phyloP scores from a whole-genome alignment of 2,329 filamentous ascomycete species.

The Dothideomycetes sp. region DNA sequence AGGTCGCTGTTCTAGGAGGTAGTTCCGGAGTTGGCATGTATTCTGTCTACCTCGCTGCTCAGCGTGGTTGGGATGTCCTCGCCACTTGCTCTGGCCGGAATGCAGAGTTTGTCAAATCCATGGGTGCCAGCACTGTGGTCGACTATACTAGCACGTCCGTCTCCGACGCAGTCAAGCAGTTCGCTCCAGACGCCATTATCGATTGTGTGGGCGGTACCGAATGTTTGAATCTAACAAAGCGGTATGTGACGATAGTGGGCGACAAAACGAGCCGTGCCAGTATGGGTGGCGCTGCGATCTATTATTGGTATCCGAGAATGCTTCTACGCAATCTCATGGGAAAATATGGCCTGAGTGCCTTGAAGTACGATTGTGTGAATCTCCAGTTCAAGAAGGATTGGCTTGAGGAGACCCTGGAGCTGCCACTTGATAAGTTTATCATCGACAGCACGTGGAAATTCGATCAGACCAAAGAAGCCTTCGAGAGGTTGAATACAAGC shows the following conservation, averaged over 20 bases:
- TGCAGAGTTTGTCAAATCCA: conserved; percentile 41
- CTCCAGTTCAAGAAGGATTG: conserved; percentile 33
- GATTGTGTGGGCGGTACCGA: conserved; percentile 45
- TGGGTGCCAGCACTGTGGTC: conserved; percentile 54
- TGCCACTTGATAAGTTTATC: conserved; percentile 44
- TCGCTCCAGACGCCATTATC: conserved; percentile 43
- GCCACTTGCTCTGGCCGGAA: conserved; percentile 49
- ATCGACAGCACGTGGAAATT: conserved; percentile 47
- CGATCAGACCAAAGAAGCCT: conserved; percentile 37
- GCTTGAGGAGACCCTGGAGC: conserved; percentile 43
- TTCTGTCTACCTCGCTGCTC: conserved; percentile 19
- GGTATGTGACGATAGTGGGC: conserved; percentile 38
- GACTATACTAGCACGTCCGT: conserved; percentile 48
- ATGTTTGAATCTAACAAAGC: conserved; percentile 25
- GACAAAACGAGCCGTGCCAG: conserved; percentile 22
- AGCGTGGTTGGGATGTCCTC: conserved; percentile 22
- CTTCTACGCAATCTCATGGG: conserved; percentile 35
- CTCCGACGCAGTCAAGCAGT: conserved; percentile 35
- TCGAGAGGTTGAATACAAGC: conserved; percentile 23
- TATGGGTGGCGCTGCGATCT: conserved; percentile 18
- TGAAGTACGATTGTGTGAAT: conserved; percentile 29
- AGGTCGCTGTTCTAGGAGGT: conserved; percentile 20
- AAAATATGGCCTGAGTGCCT: conserved; percentile 25
- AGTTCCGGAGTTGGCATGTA: conserved; percentile 22
- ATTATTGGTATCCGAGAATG: conserved; percentile 11